Evolutionary conservation across 371 early-diverging fungal species (phyloP).

Genomic region (Umbelopsis sp.): DNA sequence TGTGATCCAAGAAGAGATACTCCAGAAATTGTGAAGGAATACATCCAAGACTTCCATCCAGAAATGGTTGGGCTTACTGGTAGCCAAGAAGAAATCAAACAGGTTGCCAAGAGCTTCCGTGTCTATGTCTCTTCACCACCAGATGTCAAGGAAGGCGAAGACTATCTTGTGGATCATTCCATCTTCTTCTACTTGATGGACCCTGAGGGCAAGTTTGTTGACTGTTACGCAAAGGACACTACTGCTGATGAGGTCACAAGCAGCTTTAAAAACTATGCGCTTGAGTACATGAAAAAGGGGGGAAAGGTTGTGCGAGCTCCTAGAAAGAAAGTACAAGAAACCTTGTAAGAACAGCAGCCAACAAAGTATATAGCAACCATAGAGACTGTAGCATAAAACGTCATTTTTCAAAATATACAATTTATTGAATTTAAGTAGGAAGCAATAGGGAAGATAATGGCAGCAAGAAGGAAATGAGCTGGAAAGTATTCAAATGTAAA

Average conservation of each 20-base stretch:
- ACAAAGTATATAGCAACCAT: neutral
- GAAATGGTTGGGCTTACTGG: conserved; percentile 94
- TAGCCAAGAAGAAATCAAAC: conserved; percentile 78
- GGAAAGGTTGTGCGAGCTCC: conserved; percentile 34
- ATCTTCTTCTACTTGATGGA: conserved; percentile 97
- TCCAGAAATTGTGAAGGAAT: conserved; percentile 80
- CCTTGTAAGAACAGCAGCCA: conserved; percentile 1
- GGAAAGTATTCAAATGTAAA: too few relatives aligned
- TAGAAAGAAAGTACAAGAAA: conserved; percentile 7
- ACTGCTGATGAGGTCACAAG: conserved; percentile 61
- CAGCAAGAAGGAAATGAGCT: too few relatives aligned
- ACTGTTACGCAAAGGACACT: conserved; percentile 85
- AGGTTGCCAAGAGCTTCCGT: conserved; percentile 89
- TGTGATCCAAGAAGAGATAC: conserved; percentile 97
- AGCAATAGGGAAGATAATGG: neutral
- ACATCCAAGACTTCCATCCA: conserved; percentile 93
- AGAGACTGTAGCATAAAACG: conserved; percentile 5
- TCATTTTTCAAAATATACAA: conserved; percentile 13
- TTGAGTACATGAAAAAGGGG: conserved; percentile 48
- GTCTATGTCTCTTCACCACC: conserved; percentile 92
- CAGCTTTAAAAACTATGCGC: conserved; percentile 64
- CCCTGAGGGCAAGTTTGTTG: conserved; percentile 89
- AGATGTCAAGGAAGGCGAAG: conserved; percentile 82
- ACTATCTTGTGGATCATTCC: conserved; percentile 97
- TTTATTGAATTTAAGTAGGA: conserved; percentile 5